Percentiles rank a stretch among this genome's conserved stretches.
Evolutionary conservation across 1,139 yeast genomes (phyloP).

Genomic region (Saccharomyces uvarum): DNA sequence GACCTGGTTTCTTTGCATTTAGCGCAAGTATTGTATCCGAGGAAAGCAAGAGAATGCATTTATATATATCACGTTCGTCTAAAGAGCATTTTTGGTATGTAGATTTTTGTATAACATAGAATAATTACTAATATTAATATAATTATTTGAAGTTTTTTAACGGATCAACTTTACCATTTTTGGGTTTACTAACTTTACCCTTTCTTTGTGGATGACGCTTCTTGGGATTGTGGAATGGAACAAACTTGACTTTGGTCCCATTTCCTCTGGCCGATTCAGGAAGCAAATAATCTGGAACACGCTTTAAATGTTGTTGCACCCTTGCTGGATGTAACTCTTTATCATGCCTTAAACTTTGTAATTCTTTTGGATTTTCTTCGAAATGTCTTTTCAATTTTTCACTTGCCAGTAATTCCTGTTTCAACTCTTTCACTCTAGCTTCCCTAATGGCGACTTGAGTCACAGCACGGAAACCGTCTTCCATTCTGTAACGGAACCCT

Average conservation of each 20-base stretch:
- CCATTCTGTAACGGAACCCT: constrained; percentile 93
- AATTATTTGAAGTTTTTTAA: constrained; percentile 48
- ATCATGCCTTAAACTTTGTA: constrained; percentile 83
- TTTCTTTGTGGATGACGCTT: constrained; percentile 36
- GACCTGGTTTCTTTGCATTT: neutral
- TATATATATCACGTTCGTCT: neutral
- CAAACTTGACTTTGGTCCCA: constrained; percentile 58
- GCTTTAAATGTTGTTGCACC: constrained; percentile 75
- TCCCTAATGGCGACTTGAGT: constrained; percentile 86
- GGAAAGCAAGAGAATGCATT: neutral
- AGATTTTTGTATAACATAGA: neutral
- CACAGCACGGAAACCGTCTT: constrained; percentile 93
- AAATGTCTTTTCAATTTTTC: constrained; percentile 90
- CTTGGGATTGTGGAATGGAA: constrained; percentile 61
- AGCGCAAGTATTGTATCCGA: neutral
- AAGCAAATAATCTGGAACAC: constrained; percentile 85
- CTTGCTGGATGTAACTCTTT: constrained; percentile 78
- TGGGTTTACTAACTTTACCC: constrained; percentile 37
- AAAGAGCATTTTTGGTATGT: constrained; percentile 1
- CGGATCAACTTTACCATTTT: constrained; percentile 54
- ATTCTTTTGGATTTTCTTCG: constrained; percentile 96
- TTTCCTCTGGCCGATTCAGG: constrained; percentile 70
- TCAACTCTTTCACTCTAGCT: constrained; percentile 85
- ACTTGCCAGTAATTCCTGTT: constrained; percentile 77
- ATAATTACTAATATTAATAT: neutral